phyloP scores from a whole-genome alignment of 2,329 filamentous ascomycete genomes.

The Monosporascus ibericus region DNA sequence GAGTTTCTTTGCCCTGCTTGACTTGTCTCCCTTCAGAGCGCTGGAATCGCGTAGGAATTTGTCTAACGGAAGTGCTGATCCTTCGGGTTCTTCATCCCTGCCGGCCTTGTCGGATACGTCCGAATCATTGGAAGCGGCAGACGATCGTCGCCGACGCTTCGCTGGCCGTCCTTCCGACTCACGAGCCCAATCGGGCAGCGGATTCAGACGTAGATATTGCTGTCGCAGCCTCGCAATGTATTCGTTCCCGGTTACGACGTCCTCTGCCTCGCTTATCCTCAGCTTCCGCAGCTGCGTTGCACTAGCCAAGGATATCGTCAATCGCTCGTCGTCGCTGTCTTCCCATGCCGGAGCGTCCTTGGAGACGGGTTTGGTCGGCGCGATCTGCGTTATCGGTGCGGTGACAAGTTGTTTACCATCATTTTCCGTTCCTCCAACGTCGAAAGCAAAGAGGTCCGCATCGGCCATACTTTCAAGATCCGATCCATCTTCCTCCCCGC shows the following conservation, averaged over 20 bases:
- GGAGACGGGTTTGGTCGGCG: conserved; percentile 4
- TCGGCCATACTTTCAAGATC: conserved; percentile 65
- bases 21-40: conserved; percentile 52
- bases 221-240: conserved; percentile 75
- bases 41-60: conserved; percentile 70
- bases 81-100: conserved; percentile 38
- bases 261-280: conserved; percentile 72
- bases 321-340: conserved; percentile 90
- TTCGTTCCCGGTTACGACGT: conserved; percentile 78
- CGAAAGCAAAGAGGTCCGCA: conserved; percentile 79
- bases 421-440: conserved; percentile 52
- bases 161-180: conserved; percentile 42
- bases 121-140: conserved; percentile 35
- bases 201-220: conserved; percentile 62
- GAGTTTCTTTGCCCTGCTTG: conserved; percentile 61
- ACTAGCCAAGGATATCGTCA: conserved; percentile 75
- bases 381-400: conserved; percentile 16
- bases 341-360: conserved; percentile 66
- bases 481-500: conserved; percentile 38
- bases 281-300: conserved; percentile 76
- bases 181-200: conserved; percentile 54
- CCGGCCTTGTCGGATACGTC: conserved; percentile 19
- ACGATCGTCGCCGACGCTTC: conserved; percentile 46
- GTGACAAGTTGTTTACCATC: conserved; percentile 23
- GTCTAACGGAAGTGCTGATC: conserved; percentile 72